phyloP scores from a whole-genome alignment of 441 rosid species.

The Gossypium davidsonii region DNA sequence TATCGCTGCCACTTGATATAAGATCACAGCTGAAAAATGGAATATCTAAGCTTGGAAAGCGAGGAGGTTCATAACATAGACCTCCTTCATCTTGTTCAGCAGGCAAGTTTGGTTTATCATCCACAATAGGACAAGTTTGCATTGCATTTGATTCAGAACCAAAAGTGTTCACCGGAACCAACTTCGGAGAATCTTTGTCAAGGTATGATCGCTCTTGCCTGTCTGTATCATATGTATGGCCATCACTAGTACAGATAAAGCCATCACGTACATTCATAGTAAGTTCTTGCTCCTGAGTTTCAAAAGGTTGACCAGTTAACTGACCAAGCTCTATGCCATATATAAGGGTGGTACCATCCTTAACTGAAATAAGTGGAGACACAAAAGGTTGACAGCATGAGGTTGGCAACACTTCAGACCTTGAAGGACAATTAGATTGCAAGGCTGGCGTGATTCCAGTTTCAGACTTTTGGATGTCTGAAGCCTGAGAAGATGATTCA shows the following conservation, averaged over 20 bases:
- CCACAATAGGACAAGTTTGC: constrained; percentile 33
- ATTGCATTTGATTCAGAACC: constrained; percentile 37
- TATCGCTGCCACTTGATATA: constrained; percentile 62
- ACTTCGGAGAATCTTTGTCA: constrained; percentile 45
- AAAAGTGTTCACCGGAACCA: constrained; percentile 57
- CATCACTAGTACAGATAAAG: constrained; percentile 45
- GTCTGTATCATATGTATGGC: constrained; percentile 29
- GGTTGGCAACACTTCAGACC: constrained; percentile 31
- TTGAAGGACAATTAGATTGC: constrained; percentile 36
- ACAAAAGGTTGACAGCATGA: constrained; percentile 38
- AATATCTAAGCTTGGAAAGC: constrained; percentile 86
- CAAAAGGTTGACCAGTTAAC: constrained; percentile 33
- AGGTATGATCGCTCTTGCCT: constrained; percentile 45
- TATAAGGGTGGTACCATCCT: constrained; percentile 23
- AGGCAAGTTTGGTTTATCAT: constrained; percentile 27
- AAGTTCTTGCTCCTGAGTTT: constrained; percentile 41
- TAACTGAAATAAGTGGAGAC: constrained; percentile 37
- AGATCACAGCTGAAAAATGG: constrained; percentile 98
- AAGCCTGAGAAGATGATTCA: constrained; percentile 28
- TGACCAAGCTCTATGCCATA: constrained; percentile 39
- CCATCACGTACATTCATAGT: constrained; percentile 28
- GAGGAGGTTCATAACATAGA: constrained; percentile 95
- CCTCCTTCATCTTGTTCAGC: constrained; percentile 55
- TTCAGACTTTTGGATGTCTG: constrained; percentile 37
- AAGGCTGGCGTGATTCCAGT: constrained; percentile 28